phyloP scores from a whole-genome alignment of 805 yeast genomes.

The Ogataea nakhonphanomensis region DNA sequence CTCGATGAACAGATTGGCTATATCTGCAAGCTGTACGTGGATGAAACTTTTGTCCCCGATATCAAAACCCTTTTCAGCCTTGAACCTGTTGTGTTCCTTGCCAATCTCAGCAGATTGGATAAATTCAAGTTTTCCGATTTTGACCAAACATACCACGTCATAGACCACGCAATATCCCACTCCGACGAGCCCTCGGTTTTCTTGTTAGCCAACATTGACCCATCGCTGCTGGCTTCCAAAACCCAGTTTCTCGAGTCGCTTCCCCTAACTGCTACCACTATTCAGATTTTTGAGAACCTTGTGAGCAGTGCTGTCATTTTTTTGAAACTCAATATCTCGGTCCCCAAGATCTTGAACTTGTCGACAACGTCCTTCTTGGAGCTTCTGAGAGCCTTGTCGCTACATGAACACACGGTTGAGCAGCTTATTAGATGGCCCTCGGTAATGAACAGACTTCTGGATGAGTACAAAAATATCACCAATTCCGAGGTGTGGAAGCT shows the following conservation, averaged over 20 bases:
- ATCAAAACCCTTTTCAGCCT: constrained; percentile 23
- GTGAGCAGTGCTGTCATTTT: constrained; percentile 20
- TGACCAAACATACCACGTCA: constrained; percentile 22
- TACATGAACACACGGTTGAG: constrained; percentile 22
- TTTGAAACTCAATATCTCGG: constrained; percentile 14
- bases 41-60: constrained; percentile 24
- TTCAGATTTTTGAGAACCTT: constrained; percentile 26
- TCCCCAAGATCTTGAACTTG: constrained; percentile 21
- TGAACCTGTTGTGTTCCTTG: constrained; percentile 21
- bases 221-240: constrained; percentile 19
- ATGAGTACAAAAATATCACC: constrained; percentile 19
- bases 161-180: constrained; percentile 16
- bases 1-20: constrained; percentile 22
- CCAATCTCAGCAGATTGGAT: constrained; percentile 17
- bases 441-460: constrained; percentile 27
- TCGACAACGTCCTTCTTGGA: constrained; percentile 25
- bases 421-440: constrained; percentile 29
- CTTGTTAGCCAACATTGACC: constrained; percentile 28
- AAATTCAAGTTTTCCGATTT: constrained; percentile 21
- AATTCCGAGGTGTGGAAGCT: constrained; percentile 24
- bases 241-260: constrained; percentile 19
- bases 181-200: constrained; percentile 17
- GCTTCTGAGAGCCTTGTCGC: constrained; percentile 23
- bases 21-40: constrained; percentile 25
- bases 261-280: constrained; percentile 23